Base-by-base conservation (phyloP, 495 filamentous ascomycete species). In the Cercophora scortea region DNA sequence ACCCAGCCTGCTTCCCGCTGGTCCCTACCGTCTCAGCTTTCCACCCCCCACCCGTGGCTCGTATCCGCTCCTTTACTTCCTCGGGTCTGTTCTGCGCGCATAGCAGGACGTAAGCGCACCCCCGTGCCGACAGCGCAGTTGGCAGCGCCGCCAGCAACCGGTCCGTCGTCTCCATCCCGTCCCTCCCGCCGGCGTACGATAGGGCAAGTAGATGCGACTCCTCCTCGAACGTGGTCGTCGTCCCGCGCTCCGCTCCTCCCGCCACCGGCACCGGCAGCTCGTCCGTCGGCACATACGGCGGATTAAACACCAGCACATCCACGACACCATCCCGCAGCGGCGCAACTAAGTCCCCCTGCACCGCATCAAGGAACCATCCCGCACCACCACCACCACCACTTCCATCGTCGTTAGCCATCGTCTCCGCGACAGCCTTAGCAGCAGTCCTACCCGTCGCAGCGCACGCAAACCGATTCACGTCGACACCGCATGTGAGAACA, bases 111-210 rank as follows among this genome's bases (percentile, higher is more conserved):
- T 96, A 97, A 3, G 90, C 93, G 9, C 91, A 84, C 4, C 93
- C 93, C 25, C 84, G 70, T 5, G 60, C 65, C 45, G 77, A 81
- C 62, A 98, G 60, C 1, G 87, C 66, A 4, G 54, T 64, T 1
- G 84, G 83, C 56, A 98, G 70, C 25, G 75, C 69, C 13, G 76
- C 79, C 8, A 98, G 71, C 53, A 97, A 60, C 38, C 87, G 74
- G 47, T 92, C 79, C 47, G 93, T 98, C 25, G 83, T 85, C 72
- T 92, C 89, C 90, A 98, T 98, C 18, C 93, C 93, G 63, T 96
- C 87, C 15, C 61, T 64, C 0, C 93, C 93, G 0, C 93, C 93
- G 0, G 88, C 92, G 64, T 94, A 96, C 15, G 89, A 87, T 16
- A 97, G 73, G 17, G 83, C 80, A n/a, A 97, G 77, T 35, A 95